Evolutionary conservation across 2,329 filamentous ascomycete species (phyloP).

Genomic region (Chaetomium sp.): DNA sequence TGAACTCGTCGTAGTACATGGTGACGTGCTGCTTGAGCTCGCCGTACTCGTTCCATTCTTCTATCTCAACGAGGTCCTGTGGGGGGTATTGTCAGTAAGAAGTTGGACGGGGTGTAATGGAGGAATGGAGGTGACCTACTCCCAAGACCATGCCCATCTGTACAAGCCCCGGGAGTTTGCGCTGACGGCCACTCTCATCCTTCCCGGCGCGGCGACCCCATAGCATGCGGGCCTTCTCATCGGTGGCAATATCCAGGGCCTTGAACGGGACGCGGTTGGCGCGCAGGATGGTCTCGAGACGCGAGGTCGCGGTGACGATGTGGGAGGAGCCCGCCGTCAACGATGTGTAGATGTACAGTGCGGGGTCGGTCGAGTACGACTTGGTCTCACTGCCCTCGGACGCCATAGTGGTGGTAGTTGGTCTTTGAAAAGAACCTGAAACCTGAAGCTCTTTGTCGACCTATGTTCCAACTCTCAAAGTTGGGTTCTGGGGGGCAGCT

Average conservation of each 20-base stretch:
- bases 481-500: background rate
- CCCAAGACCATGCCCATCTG: conserved; percentile 85
- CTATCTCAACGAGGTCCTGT: conserved; percentile 88
- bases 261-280: conserved; percentile 94
- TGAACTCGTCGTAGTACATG: conserved; percentile 65
- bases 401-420: conserved; percentile 20
- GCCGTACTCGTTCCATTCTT: conserved; percentile 99
- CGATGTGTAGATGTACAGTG: conserved; percentile 94
- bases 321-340: conserved; percentile 93
- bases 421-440: background rate
- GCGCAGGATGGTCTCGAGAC: conserved; percentile 93
- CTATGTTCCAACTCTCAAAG: background rate
- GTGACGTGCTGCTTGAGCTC: conserved; percentile 86
- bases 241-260: conserved; percentile 85
- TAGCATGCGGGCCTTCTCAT: conserved; percentile 83
- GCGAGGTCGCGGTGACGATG: conserved; percentile 93
- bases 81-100: conserved; percentile 9
- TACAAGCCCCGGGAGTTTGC: conserved; percentile 85
- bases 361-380: conserved; percentile 54
- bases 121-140: conserved; percentile 57
- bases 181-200: conserved; percentile 58
- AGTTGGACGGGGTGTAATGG: conserved; percentile 10
- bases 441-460: background rate
- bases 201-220: conserved; percentile 85
- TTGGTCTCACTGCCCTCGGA: conserved; percentile 24